Evolutionary conservation across 2,329 filamentous ascomycete species (phyloP).

Genomic region (Herpotrichia juniperi): DNA sequence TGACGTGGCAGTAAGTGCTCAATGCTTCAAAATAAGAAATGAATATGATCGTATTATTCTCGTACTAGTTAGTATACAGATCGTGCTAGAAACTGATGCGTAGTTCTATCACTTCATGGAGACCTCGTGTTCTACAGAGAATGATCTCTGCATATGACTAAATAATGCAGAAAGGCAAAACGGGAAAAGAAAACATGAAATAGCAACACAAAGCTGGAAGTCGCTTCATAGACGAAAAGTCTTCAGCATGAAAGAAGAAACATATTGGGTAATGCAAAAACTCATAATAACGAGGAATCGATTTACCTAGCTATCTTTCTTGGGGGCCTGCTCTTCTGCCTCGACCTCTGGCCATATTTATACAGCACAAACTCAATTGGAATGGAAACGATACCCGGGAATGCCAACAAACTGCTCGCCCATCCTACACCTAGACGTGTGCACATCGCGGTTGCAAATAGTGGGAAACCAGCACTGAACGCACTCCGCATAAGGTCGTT

Average conservation of each 20-base stretch:
- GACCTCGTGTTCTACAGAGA: background rate
- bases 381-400: slow-evolving; percentile 51
- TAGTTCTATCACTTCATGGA: background rate
- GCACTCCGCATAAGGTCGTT: slow-evolving; percentile 51
- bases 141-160: background rate
- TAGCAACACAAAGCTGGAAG: background rate
- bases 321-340: slow-evolving; percentile 49
- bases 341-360: slow-evolving; percentile 48
- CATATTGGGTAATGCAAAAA: no score
- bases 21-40: background rate
- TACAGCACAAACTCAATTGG: slow-evolving; percentile 55
- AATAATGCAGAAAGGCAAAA: background rate
- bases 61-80: background rate
- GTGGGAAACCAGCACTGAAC: slow-evolving; percentile 51
- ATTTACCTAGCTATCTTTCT: slow-evolving; percentile 44
- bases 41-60: background rate
- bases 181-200: background rate
- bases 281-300: background rate
- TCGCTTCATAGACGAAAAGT: background rate
- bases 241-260: background rate
- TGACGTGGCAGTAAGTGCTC: background rate
- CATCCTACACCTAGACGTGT: slow-evolving; percentile 47
- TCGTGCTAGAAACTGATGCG: background rate
- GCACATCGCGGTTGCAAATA: slow-evolving; percentile 50
- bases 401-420: slow-evolving; percentile 50